These are phyloP conservation scores for Exophiala lecanii-corni DNA, from an alignment of 2,329 filamentous ascomycete species.

Conservation along the genomic window DNA sequence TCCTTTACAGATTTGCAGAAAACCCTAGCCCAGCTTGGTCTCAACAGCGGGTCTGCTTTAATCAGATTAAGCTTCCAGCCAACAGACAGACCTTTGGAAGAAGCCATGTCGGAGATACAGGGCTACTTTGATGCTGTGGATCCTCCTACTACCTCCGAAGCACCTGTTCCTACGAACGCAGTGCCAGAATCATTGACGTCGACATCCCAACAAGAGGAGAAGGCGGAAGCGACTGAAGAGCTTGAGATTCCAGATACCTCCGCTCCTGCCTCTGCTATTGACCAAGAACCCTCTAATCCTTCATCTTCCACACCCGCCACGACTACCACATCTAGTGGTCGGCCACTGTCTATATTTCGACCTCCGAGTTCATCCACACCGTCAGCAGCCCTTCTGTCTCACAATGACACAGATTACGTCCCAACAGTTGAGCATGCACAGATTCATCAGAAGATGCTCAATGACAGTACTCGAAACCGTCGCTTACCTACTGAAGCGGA, in stretches of 20 bases:
- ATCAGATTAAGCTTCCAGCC: conserved; percentile 71
- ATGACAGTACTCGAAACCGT: conserved; percentile 70
- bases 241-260: conserved; percentile 8
- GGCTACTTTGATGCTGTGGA: conserved; percentile 45
- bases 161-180: conserved; percentile 1
- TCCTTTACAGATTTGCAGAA: conserved; percentile 81
- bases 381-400: conserved; percentile 62
- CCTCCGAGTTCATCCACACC: conserved; percentile 69
- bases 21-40: conserved; percentile 78
- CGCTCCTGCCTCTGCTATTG: conserved; percentile 5
- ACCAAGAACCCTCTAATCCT: conserved; percentile 10
- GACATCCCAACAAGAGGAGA: conserved; percentile 14
- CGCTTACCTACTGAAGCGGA: conserved; percentile 80
- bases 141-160: conserved; percentile 4
- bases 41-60: conserved; percentile 76
- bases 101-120: conserved; percentile 77
- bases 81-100: conserved; percentile 73
- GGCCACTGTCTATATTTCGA: conserved; percentile 67
- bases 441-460: conserved; percentile 69
- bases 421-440: conserved; percentile 82
- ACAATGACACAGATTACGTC: conserved; percentile 71
- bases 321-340: conserved; percentile 27
- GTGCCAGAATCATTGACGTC: conserved; percentile 11
- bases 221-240: conserved; percentile 15
- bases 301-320: conserved; percentile 16